Percentiles rank a stretch among this genome's conserved stretches.
Conservation (phyloP, 1,284 basidiomycete species). For the Microbotryum intermedium region DNA sequence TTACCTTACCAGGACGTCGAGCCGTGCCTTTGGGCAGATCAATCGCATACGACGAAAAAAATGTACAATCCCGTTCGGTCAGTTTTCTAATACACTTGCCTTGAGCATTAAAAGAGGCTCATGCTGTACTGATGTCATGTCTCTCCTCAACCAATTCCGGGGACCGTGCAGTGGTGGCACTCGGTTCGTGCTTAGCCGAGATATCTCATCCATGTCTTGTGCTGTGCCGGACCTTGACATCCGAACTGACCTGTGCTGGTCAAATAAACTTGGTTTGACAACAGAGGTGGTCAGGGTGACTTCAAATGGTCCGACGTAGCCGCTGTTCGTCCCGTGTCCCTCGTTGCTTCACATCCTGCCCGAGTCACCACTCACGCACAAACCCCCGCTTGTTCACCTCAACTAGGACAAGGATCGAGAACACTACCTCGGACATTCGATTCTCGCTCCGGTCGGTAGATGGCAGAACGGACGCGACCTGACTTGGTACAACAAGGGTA, state of each 20-base stretch:
- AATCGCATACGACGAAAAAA: too few species aligned
- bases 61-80: not conserved
- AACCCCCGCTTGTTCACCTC: not conserved
- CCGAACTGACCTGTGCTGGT: too few species aligned
- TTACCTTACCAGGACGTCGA: too few species aligned
- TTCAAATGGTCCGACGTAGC: slow-evolving; percentile 29
- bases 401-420: slow-evolving; percentile 29
- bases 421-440: slow-evolving; percentile 31
- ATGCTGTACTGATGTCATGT: too few species aligned
- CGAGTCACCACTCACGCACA: not conserved
- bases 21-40: too few species aligned
- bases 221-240: too few species aligned
- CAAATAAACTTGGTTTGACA: too few species aligned
- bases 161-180: not conserved
- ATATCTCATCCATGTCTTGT: too few species aligned
- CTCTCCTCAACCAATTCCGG: too few species aligned
- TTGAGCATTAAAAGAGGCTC: not conserved
- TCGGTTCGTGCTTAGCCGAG: not conserved
- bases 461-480: slow-evolving; percentile 31
- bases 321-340: slow-evolving; percentile 6
- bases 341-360: not conserved
- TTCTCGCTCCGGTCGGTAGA: slow-evolving; percentile 30
- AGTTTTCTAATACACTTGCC: not conserved
- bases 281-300: slow-evolving; percentile 29
- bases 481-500: slow-evolving; percentile 32